These are phyloP conservation scores for Alternaria brassicae DNA, from an alignment of 2,329 filamentous ascomycete genomes.

Conservation along the genomic window DNA sequence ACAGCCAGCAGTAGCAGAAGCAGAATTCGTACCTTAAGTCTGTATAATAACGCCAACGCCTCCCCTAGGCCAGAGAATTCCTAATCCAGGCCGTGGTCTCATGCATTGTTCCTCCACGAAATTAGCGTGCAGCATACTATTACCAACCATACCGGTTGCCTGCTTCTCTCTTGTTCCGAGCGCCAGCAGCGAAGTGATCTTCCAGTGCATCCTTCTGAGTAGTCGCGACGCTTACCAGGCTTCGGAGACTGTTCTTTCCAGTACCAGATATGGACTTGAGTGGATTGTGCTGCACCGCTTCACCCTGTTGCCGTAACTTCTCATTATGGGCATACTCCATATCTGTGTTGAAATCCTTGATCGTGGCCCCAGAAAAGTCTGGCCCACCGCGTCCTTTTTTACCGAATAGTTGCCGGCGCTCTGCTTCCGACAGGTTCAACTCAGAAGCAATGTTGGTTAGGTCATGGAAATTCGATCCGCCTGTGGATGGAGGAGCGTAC, in stretches of 20 bases:
- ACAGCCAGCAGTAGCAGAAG: not conserved
- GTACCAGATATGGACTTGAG: slow-evolving; percentile 78
- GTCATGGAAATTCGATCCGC: slow-evolving; percentile 55
- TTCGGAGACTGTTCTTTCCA: slow-evolving; percentile 87
- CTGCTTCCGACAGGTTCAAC: slow-evolving; percentile 78
- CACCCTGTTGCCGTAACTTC: slow-evolving; percentile 71
- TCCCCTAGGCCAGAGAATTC: not conserved
- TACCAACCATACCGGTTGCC: slow-evolving; percentile 85
- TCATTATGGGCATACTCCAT: slow-evolving; percentile 87
- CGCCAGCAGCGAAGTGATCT: slow-evolving; percentile 86
- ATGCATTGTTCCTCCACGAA: not conserved
- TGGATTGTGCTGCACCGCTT: slow-evolving; percentile 77
- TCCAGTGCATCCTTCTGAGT: slow-evolving; percentile 87
- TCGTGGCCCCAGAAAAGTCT: slow-evolving; percentile 63
- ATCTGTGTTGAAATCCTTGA: slow-evolving; percentile 90
- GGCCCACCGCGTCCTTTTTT: slow-evolving; percentile 61
- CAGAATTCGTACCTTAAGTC: not conserved
- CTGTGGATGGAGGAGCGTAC: slow-evolving; percentile 16
- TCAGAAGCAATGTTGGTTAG: slow-evolving; percentile 76
- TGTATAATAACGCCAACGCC: not conserved
- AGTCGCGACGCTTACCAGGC: slow-evolving; percentile 82
- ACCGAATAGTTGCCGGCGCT: slow-evolving; percentile 85
- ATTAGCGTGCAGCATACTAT: not conserved
- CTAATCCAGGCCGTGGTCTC: not conserved
- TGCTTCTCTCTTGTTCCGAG: slow-evolving; percentile 80